Evolutionary conservation across 495 filamentous ascomycete species (phyloP).

Genomic region (Parathielavia appendiculata): DNA sequence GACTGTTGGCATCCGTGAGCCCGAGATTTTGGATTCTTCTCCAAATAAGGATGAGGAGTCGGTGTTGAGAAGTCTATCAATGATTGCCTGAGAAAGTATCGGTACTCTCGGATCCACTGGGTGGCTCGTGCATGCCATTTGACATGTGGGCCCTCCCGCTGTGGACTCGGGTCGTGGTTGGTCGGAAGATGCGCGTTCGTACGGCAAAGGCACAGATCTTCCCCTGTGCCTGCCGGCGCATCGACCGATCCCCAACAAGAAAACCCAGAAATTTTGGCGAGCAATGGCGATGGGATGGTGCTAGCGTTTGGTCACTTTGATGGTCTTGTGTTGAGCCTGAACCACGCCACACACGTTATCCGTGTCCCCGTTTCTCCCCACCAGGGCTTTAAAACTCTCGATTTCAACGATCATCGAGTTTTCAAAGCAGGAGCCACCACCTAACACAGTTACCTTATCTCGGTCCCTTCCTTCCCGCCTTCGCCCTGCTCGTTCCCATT

Average conservation of each 20-base stretch:
- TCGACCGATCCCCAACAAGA: conserved; percentile 37
- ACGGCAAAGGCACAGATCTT: conserved; percentile 24
- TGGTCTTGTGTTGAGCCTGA: neutral
- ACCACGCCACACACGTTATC: neutral
- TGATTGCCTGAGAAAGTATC: conserved; percentile 15
- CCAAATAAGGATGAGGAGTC: too few species aligned
- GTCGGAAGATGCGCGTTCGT: conserved; percentile 8
- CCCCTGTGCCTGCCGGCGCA: conserved; percentile 12
- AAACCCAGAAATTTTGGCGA: conserved; percentile 32
- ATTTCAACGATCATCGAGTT: neutral
- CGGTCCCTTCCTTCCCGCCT: neutral
- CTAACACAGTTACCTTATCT: neutral
- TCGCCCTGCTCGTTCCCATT: neutral
- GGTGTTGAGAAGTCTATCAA: too few species aligned
- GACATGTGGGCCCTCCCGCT: conserved; percentile 27
- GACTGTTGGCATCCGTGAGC: conserved; percentile 1
- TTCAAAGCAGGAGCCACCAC: neutral
- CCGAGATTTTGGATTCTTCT: neutral
- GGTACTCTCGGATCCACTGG: conserved; percentile 15
- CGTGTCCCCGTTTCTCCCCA: conserved; percentile 5
- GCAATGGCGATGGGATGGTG: conserved; percentile 16
- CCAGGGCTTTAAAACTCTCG: neutral
- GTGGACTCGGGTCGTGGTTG: conserved; percentile 24
- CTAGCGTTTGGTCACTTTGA: conserved; percentile 12
- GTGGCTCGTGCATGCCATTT: conserved; percentile 8